These are phyloP conservation scores for Penicillium sp. DNA, from an alignment of 2,329 filamentous ascomycete species.

Conservation along the genomic window DNA sequence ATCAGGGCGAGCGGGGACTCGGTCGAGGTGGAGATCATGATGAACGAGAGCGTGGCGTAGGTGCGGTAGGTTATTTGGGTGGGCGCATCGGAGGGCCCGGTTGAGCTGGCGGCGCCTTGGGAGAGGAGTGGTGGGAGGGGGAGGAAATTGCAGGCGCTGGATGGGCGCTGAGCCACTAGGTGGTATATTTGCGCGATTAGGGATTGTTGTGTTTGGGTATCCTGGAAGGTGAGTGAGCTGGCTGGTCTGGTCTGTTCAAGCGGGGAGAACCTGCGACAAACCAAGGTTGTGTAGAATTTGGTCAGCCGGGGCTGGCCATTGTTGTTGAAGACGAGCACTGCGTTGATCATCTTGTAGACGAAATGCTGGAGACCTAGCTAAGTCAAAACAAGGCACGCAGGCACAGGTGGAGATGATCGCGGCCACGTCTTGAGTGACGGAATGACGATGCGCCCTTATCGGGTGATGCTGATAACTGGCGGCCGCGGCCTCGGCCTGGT, in stretches of 20 bases:
- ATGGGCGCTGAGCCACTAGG: constrained; percentile 85
- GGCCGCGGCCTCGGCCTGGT: constrained; percentile 12
- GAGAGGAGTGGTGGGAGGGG: constrained; percentile 70
- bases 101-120: constrained; percentile 52
- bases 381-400: not conserved
- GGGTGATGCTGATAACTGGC: constrained; percentile 12
- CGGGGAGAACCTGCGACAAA: constrained; percentile 43
- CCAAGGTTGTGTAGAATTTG: constrained; percentile 98
- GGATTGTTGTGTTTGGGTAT: constrained; percentile 94
- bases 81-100: constrained; percentile 79
- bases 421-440: not conserved
- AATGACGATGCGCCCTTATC: constrained; percentile 14
- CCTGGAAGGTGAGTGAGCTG: constrained; percentile 55
- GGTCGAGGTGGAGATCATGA: constrained; percentile 93
- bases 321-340: constrained; percentile 98
- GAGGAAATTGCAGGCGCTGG: constrained; percentile 96
- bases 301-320: constrained; percentile 94
- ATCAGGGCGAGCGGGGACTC: constrained; percentile 94
- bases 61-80: constrained; percentile 96
- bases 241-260: not conserved
- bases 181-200: constrained; percentile 97
- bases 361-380: not conserved
- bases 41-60: constrained; percentile 98
- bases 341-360: constrained; percentile 79
- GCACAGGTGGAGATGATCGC: not conserved